phyloP scores from a whole-genome alignment of 2,329 filamentous ascomycete species.

The Aspergillus ochraceus region DNA sequence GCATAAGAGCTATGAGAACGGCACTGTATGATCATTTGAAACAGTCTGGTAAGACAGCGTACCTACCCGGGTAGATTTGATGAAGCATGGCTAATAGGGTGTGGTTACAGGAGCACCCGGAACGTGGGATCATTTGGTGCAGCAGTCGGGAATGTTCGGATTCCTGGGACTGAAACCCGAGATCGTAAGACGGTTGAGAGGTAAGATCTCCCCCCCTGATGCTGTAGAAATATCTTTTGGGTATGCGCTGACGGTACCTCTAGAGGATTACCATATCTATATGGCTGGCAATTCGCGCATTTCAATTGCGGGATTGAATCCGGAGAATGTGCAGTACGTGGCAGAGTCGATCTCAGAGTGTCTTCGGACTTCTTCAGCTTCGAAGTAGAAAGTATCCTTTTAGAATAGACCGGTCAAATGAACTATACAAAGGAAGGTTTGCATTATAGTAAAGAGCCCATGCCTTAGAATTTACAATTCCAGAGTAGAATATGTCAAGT shows the following conservation, averaged over 20 bases:
- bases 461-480: no score
- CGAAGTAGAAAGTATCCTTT: no score
- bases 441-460: no score
- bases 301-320: conserved; percentile 89
- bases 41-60: background rate
- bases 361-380: conserved; percentile 3
- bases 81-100: conserved; percentile 30
- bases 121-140: conserved; percentile 56
- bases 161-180: conserved; percentile 57
- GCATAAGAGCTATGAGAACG: conserved; percentile 87
- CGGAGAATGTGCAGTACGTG: conserved; percentile 40
- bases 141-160: conserved; percentile 98
- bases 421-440: no score
- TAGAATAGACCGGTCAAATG: no score
- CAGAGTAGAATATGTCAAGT: no score
- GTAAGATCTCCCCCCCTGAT: conserved; percentile 8
- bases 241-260: background rate
- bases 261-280: conserved; percentile 47
- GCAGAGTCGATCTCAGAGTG: conserved; percentile 24
- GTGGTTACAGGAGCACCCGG: conserved; percentile 69
- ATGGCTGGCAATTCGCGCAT: conserved; percentile 83
- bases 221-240: background rate
- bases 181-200: conserved; percentile 43
- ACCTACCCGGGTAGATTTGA: background rate
- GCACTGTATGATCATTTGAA: conserved; percentile 63